Evolutionary conservation across 768 basidiomycete genomes (phyloP).

Genomic region (Collybiopsis confluens): DNA sequence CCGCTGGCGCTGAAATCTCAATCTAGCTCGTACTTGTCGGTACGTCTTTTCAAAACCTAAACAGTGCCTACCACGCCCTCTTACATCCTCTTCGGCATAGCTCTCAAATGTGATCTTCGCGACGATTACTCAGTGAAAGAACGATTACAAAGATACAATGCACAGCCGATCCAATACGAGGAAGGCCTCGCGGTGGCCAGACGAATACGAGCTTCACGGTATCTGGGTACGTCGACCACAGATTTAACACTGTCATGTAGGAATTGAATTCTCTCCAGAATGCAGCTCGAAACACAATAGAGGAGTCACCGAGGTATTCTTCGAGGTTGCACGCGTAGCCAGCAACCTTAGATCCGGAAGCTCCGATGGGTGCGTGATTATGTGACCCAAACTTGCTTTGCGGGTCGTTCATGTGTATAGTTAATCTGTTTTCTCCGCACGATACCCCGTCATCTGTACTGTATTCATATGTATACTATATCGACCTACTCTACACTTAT

Average conservation of each 20-base stretch:
- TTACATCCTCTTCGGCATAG: conserved; percentile 31
- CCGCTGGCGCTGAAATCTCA: neutral
- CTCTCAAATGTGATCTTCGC: conserved; percentile 92
- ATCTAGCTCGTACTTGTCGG: conserved; percentile 82
- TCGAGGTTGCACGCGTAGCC: conserved; percentile 86
- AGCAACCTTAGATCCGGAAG: conserved; percentile 71
- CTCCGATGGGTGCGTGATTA: conserved; percentile 49
- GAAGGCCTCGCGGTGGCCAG: conserved; percentile 85
- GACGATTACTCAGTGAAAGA: conserved; percentile 75
- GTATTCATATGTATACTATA: too few species aligned
- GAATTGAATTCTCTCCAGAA: conserved; percentile 43
- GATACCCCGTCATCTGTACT: too few species aligned
- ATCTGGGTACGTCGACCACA: conserved; percentile 66
- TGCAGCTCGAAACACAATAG: conserved; percentile 97
- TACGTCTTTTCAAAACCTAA: conserved; percentile 34
- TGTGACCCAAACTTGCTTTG: conserved; percentile 20
- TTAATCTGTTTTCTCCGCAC: too few species aligned
- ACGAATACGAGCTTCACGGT: conserved; percentile 89
- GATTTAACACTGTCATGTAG: neutral
- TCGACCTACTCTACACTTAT: too few species aligned
- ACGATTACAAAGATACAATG: conserved; percentile 64
- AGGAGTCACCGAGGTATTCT: conserved; percentile 90
- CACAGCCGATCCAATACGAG: conserved; percentile 83
- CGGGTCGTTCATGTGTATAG: too few species aligned
- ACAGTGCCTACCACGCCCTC: conserved; percentile 7